Conservation (phyloP, 2,329 filamentous ascomycete species). For the Xylariaceae sp. region DNA sequence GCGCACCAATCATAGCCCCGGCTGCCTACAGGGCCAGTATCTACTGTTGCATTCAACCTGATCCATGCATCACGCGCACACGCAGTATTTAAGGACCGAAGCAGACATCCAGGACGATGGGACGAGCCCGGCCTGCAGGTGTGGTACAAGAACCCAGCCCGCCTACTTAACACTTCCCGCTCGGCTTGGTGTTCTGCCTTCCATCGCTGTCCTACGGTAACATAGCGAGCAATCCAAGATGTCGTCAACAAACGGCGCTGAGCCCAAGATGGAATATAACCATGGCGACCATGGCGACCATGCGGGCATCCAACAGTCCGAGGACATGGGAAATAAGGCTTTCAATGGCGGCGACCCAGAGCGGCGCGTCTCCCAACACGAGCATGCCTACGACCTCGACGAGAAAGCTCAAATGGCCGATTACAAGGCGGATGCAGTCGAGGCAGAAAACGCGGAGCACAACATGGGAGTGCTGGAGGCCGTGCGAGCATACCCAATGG, state of each 20-base stretch:
- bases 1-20: conserved; percentile 14
- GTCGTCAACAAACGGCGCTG: conserved; percentile 8
- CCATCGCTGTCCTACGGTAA: conserved; percentile 3
- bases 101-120: not conserved
- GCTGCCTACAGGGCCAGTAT: not conserved
- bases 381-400: conserved; percentile 31
- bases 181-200: conserved; percentile 4
- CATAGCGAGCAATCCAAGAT: conserved; percentile 13
- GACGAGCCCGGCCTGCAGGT: conserved; percentile 1
- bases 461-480: conserved; percentile 45
- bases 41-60: not conserved
- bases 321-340: no score
- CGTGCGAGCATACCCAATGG: conserved; percentile 44
- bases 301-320: not conserved
- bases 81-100: conserved; percentile 6
- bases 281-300: not conserved
- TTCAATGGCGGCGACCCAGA: conserved; percentile 2
- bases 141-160: conserved; percentile 3
- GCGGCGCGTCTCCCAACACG: conserved; percentile 5
- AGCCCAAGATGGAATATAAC: not conserved
- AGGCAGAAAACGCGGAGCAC: conserved; percentile 55
- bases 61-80: conserved; percentile 14
- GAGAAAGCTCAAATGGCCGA: conserved; percentile 48
- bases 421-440: conserved; percentile 59
- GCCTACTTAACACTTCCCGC: not conserved